These are phyloP conservation scores for Thuja plicata DNA, from an alignment of 83 land plant species.

Conservation along the genomic window DNA sequence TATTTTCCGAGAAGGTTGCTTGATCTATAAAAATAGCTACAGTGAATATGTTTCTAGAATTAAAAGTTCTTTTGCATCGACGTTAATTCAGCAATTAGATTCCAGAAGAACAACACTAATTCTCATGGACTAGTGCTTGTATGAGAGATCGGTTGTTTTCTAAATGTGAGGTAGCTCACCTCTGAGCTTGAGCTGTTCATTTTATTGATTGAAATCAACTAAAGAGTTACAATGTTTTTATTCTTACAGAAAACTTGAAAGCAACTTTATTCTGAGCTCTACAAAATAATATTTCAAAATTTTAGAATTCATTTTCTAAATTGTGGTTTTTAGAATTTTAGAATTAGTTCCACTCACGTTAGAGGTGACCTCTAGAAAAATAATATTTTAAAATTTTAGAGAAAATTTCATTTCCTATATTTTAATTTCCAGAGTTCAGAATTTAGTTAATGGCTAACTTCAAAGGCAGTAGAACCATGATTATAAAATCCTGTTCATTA, in stretches of 20 bases:
- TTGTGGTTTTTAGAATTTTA: too few species aligned
- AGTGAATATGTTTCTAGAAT: too few species aligned
- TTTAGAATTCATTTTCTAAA: too few species aligned
- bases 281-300: too few species aligned
- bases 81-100: too few species aligned
- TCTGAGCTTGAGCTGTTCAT: background rate
- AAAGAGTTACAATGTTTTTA: background rate
- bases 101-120: too few species aligned
- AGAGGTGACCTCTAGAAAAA: background rate
- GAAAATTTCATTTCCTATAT: background rate
- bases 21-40: background rate
- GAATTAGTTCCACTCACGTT: background rate
- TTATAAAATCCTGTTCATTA: background rate
- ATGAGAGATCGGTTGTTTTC: too few species aligned
- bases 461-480: background rate
- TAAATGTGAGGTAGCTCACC: background rate
- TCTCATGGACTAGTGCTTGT: too few species aligned
- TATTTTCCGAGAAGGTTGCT: too few species aligned
- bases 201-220: background rate
- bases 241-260: background rate
- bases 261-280: too few species aligned
- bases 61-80: too few species aligned
- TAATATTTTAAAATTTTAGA: too few species aligned
- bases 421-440: background rate
- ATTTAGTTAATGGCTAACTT: background rate